Evolutionary conservation across 768 basidiomycete genomes (phyloP), one percentile per base, ranked within the genome.

Genomic region (Pilatotrama ljubarskyi): DNA sequence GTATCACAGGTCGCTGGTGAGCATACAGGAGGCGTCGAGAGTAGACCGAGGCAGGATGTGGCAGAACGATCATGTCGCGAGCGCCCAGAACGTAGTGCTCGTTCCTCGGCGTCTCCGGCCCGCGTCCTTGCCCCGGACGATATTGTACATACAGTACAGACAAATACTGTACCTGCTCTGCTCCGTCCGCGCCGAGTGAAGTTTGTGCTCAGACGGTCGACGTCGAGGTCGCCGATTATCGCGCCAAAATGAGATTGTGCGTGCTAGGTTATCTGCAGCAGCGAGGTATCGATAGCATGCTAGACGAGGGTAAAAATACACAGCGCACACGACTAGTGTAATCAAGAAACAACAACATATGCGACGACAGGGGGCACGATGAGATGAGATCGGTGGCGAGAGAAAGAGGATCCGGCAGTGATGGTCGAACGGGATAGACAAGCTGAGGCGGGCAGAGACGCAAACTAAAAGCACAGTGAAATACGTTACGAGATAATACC

Each of bases 321-420:
- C 41, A 71, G 69, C 66, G 61, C 58, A 66, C 59, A 54, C 52
- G 64, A 59, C 55, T 50, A 63, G 63, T 58, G 57, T 67, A 70
- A 67, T 61, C 66, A 71, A 70, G 62, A 69, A 64, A 66, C 61
- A 67, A 66, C 66, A 71, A 66, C 68, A 69, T 64, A 70, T 66
- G 66, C 67, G 63, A 68, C 68, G 64, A 70, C 62, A 61, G 38
- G 37, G 54, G 47, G 59, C 53, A 29, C 43, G 58, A 40, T 49
- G 55, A 40, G 42, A 41, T 41, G 29, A 26, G n/a, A 41, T 24
- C 5, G 29, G 29, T 10, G 29, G 22, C 13, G 37, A 25, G 51
- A 32, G 17, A 36, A 32, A 32, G 29, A 32, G 54, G 40, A 52
- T 59, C 58, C 58, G 50, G 43, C 58, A 59, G 48, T 36, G 53